Conservation (phyloP, 2,329 filamentous ascomycete species). For the Aspergillus texensis region DNA sequence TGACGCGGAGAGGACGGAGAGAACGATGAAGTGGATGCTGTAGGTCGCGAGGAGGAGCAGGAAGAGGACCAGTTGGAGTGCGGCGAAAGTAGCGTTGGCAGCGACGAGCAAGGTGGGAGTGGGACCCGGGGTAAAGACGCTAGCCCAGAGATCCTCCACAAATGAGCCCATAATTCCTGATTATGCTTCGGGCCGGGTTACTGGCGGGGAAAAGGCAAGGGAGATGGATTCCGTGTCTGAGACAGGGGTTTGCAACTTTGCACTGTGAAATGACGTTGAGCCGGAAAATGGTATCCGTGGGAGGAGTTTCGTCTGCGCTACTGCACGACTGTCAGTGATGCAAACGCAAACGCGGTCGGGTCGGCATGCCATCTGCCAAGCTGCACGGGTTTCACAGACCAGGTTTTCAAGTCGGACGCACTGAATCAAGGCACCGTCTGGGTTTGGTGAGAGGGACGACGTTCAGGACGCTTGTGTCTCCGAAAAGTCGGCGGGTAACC, state of each 20-base stretch:
- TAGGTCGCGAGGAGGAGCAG: conserved; percentile 76
- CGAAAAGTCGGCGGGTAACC: conserved; percentile 1
- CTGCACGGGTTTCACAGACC: background rate
- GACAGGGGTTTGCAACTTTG: background rate
- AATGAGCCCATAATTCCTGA: conserved; percentile 51
- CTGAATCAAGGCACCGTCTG: background rate
- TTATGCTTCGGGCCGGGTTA: conserved; percentile 7
- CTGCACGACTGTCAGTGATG: background rate
- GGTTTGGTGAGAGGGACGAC: background rate
- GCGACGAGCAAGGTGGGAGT: conserved; percentile 86
- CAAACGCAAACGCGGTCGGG: background rate
- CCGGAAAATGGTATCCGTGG: conserved; percentile 20
- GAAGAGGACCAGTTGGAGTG: conserved; percentile 78
- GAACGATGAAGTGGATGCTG: conserved; percentile 83
- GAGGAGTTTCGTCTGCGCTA: background rate
- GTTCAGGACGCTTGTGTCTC: background rate
- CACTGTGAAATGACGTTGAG: conserved; percentile 13
- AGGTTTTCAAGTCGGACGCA: background rate
- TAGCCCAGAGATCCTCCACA: conserved; percentile 80
- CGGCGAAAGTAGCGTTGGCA: conserved; percentile 86
- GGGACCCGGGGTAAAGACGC: conserved; percentile 89
- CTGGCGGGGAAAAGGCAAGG: conserved; percentile 7
- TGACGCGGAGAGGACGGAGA: conserved; percentile 76
- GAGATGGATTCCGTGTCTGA: conserved; percentile 1
- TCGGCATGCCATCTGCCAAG: background rate